Evolutionary conservation across 1,284 basidiomycete species (phyloP).

Genomic region (Boletellus dicymbophilus): DNA sequence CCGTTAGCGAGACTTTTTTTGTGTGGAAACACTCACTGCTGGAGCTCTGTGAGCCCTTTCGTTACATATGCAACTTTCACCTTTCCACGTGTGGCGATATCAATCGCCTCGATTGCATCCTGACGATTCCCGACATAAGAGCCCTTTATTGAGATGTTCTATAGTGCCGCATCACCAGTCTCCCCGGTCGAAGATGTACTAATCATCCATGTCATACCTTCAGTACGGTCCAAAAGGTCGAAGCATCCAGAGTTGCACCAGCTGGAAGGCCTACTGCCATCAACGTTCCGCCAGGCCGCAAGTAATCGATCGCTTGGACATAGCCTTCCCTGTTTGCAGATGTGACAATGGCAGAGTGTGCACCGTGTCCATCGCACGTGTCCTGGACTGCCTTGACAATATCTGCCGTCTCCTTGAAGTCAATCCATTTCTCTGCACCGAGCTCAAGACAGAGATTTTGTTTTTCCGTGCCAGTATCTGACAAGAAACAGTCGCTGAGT

Average conservation of each 20-base stretch:
- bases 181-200: too few species aligned
- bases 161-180: too few species aligned
- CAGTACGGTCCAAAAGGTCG: conserved; percentile 78
- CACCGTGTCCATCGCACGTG: conserved; percentile 70
- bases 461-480: too few species aligned
- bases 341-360: conserved; percentile 76
- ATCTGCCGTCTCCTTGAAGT: conserved; percentile 69
- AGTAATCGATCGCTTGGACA: conserved; percentile 69
- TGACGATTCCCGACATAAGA: conserved; percentile 80
- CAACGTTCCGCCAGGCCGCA: conserved; percentile 62
- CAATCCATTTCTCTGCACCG: conserved; percentile 80
- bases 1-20: neutral
- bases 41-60: conserved; percentile 55
- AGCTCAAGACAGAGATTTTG: conserved; percentile 64
- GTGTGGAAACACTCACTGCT: conserved; percentile 42
- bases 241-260: conserved; percentile 56
- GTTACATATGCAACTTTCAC: conserved; percentile 60
- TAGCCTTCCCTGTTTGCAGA: conserved; percentile 64
- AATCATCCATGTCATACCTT: conserved; percentile 37
- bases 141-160: conserved; percentile 67
- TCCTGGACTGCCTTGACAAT: conserved; percentile 63
- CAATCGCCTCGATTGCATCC: conserved; percentile 73
- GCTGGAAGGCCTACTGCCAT: conserved; percentile 79
- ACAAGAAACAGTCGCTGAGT: neutral
- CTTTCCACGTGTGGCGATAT: conserved; percentile 67